phyloP scores from a whole-genome alignment of 345 rosid genomes.

The Salix koriyanagi region DNA sequence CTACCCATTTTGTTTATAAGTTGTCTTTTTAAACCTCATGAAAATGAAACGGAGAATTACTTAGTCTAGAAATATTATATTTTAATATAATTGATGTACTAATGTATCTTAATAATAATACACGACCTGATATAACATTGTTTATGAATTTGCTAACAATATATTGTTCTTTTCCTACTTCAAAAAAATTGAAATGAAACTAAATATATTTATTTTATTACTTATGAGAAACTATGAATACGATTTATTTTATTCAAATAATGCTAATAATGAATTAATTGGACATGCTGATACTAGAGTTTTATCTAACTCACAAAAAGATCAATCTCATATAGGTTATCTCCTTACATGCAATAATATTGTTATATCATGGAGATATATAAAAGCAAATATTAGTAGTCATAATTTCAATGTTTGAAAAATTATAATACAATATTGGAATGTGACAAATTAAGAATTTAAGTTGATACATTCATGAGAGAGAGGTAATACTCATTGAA shows the following conservation, averaged over 20 bases:
- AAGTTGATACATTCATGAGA: no score
- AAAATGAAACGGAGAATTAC: background rate
- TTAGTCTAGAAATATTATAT: background rate
- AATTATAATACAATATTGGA: no score
- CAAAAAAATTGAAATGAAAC: background rate
- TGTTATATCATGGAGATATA: background rate
- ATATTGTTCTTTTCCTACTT: background rate
- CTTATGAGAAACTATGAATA: background rate
- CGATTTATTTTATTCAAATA: background rate
- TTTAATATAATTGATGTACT: slow-evolving; percentile 1
- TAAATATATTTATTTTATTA: background rate
- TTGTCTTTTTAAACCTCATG: no score
- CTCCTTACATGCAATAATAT: background rate
- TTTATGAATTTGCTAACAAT: background rate
- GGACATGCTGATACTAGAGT: background rate
- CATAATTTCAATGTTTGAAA: no score
- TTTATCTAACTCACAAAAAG: background rate
- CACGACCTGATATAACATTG: background rate
- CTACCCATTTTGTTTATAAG: no score
- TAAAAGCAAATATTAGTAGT: background rate
- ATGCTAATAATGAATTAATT: background rate
- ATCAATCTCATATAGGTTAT: slow-evolving; percentile 1
- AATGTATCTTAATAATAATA: slow-evolving; percentile 3
- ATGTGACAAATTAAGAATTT: no score
- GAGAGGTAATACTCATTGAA: no score